Evolutionary conservation across 805 yeast genomes (phyloP), one percentile per base, ranked within the genome.

Genomic region (Ogataea polymorpha): DNA sequence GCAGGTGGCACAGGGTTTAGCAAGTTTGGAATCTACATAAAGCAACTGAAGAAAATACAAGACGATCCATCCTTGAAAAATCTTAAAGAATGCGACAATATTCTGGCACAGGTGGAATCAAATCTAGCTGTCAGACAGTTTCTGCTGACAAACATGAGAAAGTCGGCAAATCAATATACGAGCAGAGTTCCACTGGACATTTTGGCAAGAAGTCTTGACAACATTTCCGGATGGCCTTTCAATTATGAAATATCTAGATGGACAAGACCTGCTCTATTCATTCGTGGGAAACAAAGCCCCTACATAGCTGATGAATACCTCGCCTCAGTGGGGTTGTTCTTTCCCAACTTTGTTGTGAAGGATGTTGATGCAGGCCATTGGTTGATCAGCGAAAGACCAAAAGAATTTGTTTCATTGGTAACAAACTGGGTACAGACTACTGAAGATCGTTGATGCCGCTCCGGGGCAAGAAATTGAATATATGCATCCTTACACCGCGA

Each of bases 281-380:
- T 91, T 9, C 67, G 97, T 48, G 98, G 97, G 1, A 70, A 83
- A 0, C 68, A 77, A 32, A 85, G 96, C 1, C 62, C 68, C 5
- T 90, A 87, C 58, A 81, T 91, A 14, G 82, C 95, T 0, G 97
- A 90, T 59, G 96, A 89, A 45, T 77, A 75, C 20, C 59, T 89
- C 16, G 81, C 85, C 0, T 76, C 75, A 14, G 82, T 88, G 37
- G 95, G 90, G 1, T 64, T 67, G 41, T 86, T 76, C 55, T 91
- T 88, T 65, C 97, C 97, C 0, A 67, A 70, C 18, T 88, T 88
- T 55, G 85, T 79, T 45, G 64, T 86, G 11, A 69, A 75, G 32
- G 96, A 85, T 55, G 67, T 93, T 17, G 82, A 86, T 14, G 77
- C 90, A 0, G 96, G 96, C 2, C 99, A 91, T 62, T 91, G 97